Conservation (phyloP, 2,329 filamentous ascomycete genomes). For the Trichoderma koningiopsis region DNA sequence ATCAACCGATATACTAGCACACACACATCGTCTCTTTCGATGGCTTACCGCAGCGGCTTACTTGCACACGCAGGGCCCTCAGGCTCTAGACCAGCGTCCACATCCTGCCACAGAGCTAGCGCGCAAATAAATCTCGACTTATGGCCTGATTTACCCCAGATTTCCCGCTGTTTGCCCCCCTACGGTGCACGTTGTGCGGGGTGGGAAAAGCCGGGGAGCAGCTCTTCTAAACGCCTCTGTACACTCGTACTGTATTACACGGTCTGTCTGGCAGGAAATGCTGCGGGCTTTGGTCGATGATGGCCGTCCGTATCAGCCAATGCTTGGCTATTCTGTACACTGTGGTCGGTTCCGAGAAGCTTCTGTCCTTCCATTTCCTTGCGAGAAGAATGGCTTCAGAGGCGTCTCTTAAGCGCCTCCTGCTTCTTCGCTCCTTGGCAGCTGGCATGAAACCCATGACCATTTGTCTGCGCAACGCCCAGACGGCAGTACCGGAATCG, state of each 20-base stretch:
- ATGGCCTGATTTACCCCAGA: slow-evolving; percentile 26
- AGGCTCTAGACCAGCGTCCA: slow-evolving; percentile 21
- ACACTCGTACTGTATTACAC: not conserved
- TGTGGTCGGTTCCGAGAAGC: not conserved
- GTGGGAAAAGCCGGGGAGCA: slow-evolving; percentile 23
- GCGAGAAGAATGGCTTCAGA: not conserved
- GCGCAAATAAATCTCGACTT: slow-evolving; percentile 14
- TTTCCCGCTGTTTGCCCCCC: slow-evolving; percentile 22
- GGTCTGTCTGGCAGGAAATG: not conserved
- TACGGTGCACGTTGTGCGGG: slow-evolving; percentile 10
- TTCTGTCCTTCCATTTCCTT: not conserved
- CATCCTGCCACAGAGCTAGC: slow-evolving; percentile 12
- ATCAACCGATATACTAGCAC: not conserved
- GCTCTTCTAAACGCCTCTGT: not conserved
- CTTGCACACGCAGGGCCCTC: not conserved
- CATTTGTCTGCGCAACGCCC: not conserved
- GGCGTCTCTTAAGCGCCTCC: not conserved
- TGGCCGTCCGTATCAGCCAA: not conserved
- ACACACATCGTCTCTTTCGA: not conserved
- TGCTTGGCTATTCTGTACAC: not conserved
- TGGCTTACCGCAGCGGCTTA: not conserved
- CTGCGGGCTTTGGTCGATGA: not conserved
- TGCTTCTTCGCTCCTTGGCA: not conserved
- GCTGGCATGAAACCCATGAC: not conserved
- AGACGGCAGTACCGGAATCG: slow-evolving; percentile 1